Percentiles rank a stretch among this genome's conserved stretches.
Evolutionary conservation across 2,329 filamentous ascomycete species (phyloP).

Genomic region (Sporothrix pseudoabietina): DNA sequence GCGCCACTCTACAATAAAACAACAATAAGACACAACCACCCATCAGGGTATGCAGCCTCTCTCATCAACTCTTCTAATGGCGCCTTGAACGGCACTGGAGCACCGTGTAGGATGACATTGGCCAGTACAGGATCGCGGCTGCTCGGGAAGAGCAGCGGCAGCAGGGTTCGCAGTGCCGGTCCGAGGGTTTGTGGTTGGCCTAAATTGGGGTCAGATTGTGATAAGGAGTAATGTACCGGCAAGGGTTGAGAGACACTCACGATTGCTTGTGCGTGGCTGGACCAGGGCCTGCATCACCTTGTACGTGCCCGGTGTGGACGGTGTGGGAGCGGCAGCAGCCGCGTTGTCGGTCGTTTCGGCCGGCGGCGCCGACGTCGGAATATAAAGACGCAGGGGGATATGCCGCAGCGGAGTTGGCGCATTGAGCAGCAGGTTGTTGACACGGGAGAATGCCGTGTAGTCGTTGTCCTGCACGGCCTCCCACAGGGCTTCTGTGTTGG

Average conservation of each 20-base stretch:
- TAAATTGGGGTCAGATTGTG: conserved; percentile 6
- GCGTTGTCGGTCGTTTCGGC: conserved; percentile 37
- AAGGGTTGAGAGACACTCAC: conserved; percentile 38
- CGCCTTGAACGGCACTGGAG: conserved; percentile 75
- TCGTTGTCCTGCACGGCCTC: conserved; percentile 77
- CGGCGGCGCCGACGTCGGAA: conserved; percentile 64
- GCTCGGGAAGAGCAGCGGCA: conserved; percentile 86
- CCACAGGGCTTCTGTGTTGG: conserved; percentile 82
- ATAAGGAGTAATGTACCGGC: not conserved
- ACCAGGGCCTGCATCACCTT: conserved; percentile 77
- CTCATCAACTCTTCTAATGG: conserved; percentile 80
- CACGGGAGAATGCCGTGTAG: conserved; percentile 68
- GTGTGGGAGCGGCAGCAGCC: conserved; percentile 32
- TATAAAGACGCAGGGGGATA: conserved; percentile 85
- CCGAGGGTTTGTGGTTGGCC: conserved; percentile 62
- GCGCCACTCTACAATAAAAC: conserved; percentile 51
- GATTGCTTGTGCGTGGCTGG: conserved; percentile 48
- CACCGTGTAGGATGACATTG: conserved; percentile 82
- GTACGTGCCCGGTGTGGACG: conserved; percentile 52
- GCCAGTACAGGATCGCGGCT: conserved; percentile 81
- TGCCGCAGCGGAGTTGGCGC: conserved; percentile 74
- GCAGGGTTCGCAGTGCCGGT: conserved; percentile 69
- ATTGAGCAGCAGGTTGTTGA: conserved; percentile 77
- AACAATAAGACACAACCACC: conserved; percentile 84
- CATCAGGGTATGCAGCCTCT: conserved; percentile 85